Evolutionary conservation across 768 basidiomycete species (phyloP).

Genomic region (Amanita phalloides): DNA sequence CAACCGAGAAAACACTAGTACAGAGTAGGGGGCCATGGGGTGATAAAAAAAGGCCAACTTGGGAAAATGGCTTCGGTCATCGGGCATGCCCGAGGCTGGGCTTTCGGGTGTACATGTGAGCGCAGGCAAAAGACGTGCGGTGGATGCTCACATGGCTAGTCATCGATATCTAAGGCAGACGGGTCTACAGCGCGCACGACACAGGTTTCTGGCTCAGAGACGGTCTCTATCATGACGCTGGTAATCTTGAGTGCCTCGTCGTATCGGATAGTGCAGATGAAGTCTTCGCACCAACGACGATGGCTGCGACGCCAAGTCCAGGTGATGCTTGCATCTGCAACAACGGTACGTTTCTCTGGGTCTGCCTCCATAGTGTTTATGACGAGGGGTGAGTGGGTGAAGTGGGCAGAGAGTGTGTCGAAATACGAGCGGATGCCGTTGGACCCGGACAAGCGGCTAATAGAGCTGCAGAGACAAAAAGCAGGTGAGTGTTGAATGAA

Average conservation of each 20-base stretch:
- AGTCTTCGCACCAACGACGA: slow-evolving; percentile 32
- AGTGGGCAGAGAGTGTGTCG: slow-evolving; percentile 35
- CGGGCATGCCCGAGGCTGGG: neutral
- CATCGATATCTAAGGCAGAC: neutral
- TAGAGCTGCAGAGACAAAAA: slow-evolving; percentile 19
- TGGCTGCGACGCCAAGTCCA: slow-evolving; percentile 39
- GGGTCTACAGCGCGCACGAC: slow-evolving; percentile 34
- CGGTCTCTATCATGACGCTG: slow-evolving; percentile 28
- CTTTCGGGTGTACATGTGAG: neutral
- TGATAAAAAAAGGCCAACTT: neutral
- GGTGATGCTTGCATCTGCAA: slow-evolving; percentile 24
- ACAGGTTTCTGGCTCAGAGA: slow-evolving; percentile 29
- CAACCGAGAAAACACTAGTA: neutral
- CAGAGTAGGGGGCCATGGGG: neutral
- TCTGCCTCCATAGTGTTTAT: slow-evolving; percentile 16
- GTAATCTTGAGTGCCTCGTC: slow-evolving; percentile 33
- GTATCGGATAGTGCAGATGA: slow-evolving; percentile 32
- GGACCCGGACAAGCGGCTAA: slow-evolving; percentile 24
- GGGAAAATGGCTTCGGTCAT: neutral
- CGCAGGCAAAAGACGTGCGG: neutral
- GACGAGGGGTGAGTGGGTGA: slow-evolving; percentile 22
- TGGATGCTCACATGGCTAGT: neutral
- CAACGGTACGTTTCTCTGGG: slow-evolving; percentile 16
- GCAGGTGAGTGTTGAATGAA: slow-evolving; percentile 30
- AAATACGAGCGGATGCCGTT: slow-evolving; percentile 42